Evolutionary conservation across 805 yeast genomes (phyloP).

Genomic region (Kodamaea kaohsiungensis): DNA sequence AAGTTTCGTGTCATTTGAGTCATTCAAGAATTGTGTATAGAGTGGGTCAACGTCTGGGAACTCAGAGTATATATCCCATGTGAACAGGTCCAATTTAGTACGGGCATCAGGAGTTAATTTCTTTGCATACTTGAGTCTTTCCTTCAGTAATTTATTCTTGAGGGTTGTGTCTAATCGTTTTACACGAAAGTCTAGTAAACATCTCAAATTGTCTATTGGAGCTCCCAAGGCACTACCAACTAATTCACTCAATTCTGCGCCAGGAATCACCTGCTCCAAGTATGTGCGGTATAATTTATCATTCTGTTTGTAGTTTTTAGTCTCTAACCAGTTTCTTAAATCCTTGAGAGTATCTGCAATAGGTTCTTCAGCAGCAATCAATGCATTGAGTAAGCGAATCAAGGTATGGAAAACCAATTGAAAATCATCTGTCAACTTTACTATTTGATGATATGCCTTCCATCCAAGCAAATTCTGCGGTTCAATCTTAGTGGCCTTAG

Average conservation of each 20-base stretch:
- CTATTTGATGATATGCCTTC: conserved; percentile 71
- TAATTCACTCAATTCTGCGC: conserved; percentile 52
- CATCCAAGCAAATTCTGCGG: conserved; percentile 64
- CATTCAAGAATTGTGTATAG: conserved; percentile 57
- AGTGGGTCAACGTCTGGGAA: conserved; percentile 52
- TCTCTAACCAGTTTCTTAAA: conserved; percentile 46
- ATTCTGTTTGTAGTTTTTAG: conserved; percentile 28
- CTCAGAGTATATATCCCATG: conserved; percentile 49
- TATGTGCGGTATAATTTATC: conserved; percentile 46
- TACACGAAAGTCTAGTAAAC: conserved; percentile 44
- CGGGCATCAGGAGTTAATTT: conserved; percentile 42
- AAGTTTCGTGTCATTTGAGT: conserved; percentile 56
- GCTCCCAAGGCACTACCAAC: conserved; percentile 47
- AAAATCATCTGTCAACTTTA: conserved; percentile 37
- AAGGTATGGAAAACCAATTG: conserved; percentile 48
- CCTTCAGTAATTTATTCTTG: conserved; percentile 43
- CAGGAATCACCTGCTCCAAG: conserved; percentile 56
- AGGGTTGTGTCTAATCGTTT: conserved; percentile 43
- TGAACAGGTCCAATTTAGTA: conserved; percentile 36
- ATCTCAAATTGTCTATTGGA: conserved; percentile 46
- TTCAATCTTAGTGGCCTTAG: conserved; percentile 50
- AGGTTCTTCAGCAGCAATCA: conserved; percentile 45
- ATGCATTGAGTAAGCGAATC: conserved; percentile 43
- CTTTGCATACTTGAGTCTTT: conserved; percentile 50
- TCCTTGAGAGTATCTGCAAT: conserved; percentile 51